Percentiles rank a stretch among this genome's conserved stretches.
Evolutionary conservation across 2,329 filamentous ascomycete genomes (phyloP).

Genomic region (Cordyceps farinosa): DNA sequence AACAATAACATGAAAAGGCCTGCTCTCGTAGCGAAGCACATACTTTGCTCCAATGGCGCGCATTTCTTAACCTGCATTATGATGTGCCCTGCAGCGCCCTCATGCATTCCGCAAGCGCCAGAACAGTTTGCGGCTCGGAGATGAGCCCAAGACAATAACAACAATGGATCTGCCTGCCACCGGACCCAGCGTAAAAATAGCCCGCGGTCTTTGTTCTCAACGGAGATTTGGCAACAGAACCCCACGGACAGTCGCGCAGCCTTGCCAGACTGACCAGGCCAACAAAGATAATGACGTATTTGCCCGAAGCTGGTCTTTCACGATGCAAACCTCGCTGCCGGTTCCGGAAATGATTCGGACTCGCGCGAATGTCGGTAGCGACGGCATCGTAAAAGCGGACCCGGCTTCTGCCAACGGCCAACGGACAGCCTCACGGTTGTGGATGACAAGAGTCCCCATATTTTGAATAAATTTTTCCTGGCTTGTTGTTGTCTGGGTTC

Average conservation of each 20-base stretch:
- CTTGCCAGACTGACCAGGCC: background rate
- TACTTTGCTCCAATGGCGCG: background rate
- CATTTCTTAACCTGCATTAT: background rate
- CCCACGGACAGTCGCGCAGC: slow-evolving; percentile 9
- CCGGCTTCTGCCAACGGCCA: slow-evolving; percentile 7
- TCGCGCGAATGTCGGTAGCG: slow-evolving; percentile 16
- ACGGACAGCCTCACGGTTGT: slow-evolving; percentile 6
- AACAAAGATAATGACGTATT: slow-evolving; percentile 12
- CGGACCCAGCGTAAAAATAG: background rate
- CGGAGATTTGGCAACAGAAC: background rate
- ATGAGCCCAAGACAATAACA: slow-evolving; percentile 16
- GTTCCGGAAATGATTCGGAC: slow-evolving; percentile 10
- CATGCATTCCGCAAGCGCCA: slow-evolving; percentile 12
- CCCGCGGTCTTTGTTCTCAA: background rate
- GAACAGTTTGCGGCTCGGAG: background rate
- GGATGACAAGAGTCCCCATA: slow-evolving; percentile 9
- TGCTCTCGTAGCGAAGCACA: background rate
- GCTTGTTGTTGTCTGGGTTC: background rate
- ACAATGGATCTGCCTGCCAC: background rate
- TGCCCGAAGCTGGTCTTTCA: background rate
- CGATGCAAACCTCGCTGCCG: background rate
- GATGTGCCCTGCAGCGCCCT: background rate
- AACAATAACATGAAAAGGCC: slow-evolving; percentile 1
- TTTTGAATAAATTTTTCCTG: slow-evolving; percentile 9
- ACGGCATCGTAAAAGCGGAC: slow-evolving; percentile 17